These are phyloP conservation scores for Trichoderma gamsii DNA, from an alignment of 495 filamentous ascomycete species.

Conservation along the genomic window DNA sequence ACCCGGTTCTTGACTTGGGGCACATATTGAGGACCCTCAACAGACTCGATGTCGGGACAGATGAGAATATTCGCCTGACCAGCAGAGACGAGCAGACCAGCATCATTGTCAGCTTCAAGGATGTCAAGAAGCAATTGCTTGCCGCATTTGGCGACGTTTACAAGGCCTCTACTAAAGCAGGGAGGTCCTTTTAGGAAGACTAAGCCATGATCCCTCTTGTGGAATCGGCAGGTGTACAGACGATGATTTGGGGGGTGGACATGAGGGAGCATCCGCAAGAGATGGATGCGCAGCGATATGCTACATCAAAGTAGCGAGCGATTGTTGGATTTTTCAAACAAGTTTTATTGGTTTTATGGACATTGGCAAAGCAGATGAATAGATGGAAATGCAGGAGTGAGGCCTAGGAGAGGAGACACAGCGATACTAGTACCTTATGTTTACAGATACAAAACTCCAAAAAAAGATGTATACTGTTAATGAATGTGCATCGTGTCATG, in stretches of 20 bases:
- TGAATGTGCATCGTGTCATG: not conserved
- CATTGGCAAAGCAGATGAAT: too few relatives aligned
- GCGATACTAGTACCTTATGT: not conserved
- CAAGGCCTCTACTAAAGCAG: slow-evolving; percentile 19
- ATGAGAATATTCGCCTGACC: slow-evolving; percentile 79
- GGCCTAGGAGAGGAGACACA: not conserved
- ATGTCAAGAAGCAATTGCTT: slow-evolving; percentile 73
- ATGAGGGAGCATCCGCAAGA: not conserved
- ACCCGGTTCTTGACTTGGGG: slow-evolving; percentile 73
- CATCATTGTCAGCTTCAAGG: slow-evolving; percentile 80
- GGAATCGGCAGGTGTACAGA: not conserved
- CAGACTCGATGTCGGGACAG: slow-evolving; percentile 83
- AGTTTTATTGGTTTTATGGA: too few relatives aligned
- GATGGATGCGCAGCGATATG: not conserved
- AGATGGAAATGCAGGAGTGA: not conserved
- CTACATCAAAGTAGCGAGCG: too few relatives aligned
- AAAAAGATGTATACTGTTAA: slow-evolving; percentile 23
- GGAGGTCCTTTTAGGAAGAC: not conserved
- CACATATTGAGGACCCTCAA: slow-evolving; percentile 80
- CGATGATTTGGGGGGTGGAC: too few relatives aligned
- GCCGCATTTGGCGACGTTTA: slow-evolving; percentile 71
- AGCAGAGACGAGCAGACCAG: slow-evolving; percentile 83
- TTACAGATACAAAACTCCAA: slow-evolving; percentile 19
- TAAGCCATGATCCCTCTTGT: not conserved
- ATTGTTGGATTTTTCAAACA: too few relatives aligned